Percentiles rank a stretch among this genome's conserved stretches.
These are phyloP conservation scores for Scheffersomyces stambukii DNA, from an alignment of 1,139 yeast genomes.

Conservation along the genomic window DNA sequence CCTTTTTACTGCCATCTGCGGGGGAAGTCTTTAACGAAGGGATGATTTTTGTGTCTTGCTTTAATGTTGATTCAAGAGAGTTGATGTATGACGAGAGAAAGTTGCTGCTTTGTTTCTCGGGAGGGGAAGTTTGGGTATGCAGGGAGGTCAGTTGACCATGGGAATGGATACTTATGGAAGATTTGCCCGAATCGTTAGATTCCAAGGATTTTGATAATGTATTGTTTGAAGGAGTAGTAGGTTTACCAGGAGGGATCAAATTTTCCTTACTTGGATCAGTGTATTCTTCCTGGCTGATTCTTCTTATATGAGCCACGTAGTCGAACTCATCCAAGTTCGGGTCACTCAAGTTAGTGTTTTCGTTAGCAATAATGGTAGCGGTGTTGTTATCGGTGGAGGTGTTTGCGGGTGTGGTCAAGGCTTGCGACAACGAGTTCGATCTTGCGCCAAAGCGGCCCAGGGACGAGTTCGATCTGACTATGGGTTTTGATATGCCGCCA, in stretches of 20 bases:
- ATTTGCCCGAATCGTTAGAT: too few relatives aligned
- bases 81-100: constrained; percentile 39
- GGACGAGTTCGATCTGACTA: constrained; percentile 6
- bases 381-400: neutral
- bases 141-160: too few relatives aligned
- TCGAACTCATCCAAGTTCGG: constrained; percentile 42
- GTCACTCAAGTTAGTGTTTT: constrained; percentile 11
- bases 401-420: neutral
- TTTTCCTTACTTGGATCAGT: neutral
- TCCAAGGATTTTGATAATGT: too few relatives aligned
- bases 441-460: constrained; percentile 7
- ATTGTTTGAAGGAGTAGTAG: too few relatives aligned
- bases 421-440: constrained; percentile 5
- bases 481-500: constrained; percentile 8
- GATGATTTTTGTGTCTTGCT: constrained; percentile 20
- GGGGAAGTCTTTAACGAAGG: constrained; percentile 6
- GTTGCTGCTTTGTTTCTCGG: constrained; percentile 14
- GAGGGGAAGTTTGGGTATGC: neutral
- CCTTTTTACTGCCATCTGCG: constrained; percentile 14
- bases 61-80: constrained; percentile 35
- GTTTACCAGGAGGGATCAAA: too few relatives aligned
- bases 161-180: too few relatives aligned
- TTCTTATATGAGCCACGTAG: constrained; percentile 44
- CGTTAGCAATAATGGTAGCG: neutral
- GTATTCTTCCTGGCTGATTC: constrained; percentile 41